phyloP scores from a whole-genome alignment of 2,329 filamentous ascomycete species.

The Colletotrichum musicola region DNA sequence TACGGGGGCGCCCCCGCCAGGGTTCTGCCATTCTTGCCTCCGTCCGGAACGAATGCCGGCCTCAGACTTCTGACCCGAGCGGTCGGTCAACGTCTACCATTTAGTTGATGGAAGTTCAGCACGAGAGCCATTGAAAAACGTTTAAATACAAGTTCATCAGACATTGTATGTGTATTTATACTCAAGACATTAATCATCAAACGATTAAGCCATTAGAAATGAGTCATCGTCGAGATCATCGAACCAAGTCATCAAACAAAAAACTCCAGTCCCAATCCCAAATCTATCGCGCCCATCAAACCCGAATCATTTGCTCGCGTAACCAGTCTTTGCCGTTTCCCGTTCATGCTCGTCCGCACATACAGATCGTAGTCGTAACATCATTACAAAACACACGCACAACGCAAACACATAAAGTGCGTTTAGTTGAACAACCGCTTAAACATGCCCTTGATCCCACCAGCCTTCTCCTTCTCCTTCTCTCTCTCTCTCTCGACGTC shows the following conservation, averaged over 20 bases:
- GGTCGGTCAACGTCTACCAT: no score
- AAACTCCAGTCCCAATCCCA: background rate
- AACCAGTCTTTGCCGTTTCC: background rate
- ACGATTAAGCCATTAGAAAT: conserved; percentile 7
- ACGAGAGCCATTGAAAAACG: background rate
- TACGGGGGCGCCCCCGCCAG: no score
- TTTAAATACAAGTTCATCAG: background rate
- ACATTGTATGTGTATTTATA: conserved; percentile 8
- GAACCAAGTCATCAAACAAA: background rate
- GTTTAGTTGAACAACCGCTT: conserved; percentile 53
- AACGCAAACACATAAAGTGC: background rate
- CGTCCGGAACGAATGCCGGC: no score
- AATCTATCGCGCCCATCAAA: background rate
- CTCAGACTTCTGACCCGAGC: no score
- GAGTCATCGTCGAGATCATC: conserved; percentile 1
- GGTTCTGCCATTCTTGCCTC: no score
- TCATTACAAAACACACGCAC: conserved; percentile 29
- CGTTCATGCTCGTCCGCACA: conserved; percentile 50
- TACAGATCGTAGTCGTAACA: conserved; percentile 42
- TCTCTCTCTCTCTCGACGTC: conserved; percentile 39
- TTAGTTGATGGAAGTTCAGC: no score
- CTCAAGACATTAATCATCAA: conserved; percentile 16
- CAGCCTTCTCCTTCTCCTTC: conserved; percentile 45
- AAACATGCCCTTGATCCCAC: conserved; percentile 51
- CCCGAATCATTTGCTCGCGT: background rate